Percentiles rank a stretch among this genome's conserved stretches.
These are phyloP conservation scores for Pyracantha coccinea DNA, from an alignment of 331 rosid genomes.

Conservation along the genomic window DNA sequence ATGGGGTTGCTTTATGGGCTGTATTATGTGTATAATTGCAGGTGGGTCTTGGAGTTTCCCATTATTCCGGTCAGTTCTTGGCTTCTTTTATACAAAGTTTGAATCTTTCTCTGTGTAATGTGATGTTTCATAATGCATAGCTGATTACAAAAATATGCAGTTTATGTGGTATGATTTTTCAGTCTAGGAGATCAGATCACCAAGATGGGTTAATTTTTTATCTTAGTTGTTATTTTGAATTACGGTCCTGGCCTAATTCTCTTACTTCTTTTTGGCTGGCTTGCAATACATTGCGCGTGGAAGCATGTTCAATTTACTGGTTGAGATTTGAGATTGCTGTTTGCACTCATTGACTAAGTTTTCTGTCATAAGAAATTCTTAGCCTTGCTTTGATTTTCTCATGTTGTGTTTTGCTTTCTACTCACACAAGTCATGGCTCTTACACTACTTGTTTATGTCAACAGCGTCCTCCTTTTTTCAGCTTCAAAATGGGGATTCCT, in stretches of 20 bases:
- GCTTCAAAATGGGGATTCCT: constrained; percentile 90
- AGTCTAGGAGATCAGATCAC: neutral
- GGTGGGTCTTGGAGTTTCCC: constrained; percentile 85
- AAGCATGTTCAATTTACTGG: too few relatives aligned
- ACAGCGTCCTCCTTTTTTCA: constrained; percentile 92
- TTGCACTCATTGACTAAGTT: too few relatives aligned
- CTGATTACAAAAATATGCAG: neutral
- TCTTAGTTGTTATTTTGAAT: neutral
- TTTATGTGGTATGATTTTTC: neutral
- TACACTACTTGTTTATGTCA: constrained; percentile 18
- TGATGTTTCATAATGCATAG: neutral
- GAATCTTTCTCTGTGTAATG: neutral
- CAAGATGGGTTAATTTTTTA: neutral
- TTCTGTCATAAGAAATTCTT: neutral
- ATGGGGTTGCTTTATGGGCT: constrained; percentile 55
- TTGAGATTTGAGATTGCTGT: too few relatives aligned
- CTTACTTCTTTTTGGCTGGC: neutral
- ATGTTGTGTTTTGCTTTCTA: neutral
- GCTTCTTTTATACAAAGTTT: neutral
- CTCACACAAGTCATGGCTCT: neutral
- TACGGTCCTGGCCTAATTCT: neutral
- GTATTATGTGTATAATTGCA: constrained; percentile 51
- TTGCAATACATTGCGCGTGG: neutral
- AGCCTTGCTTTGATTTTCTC: neutral
- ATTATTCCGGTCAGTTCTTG: constrained; percentile 62